Base-by-base conservation (phyloP, 306 rosid genomes). In the Coriaria nepalensis region DNA sequence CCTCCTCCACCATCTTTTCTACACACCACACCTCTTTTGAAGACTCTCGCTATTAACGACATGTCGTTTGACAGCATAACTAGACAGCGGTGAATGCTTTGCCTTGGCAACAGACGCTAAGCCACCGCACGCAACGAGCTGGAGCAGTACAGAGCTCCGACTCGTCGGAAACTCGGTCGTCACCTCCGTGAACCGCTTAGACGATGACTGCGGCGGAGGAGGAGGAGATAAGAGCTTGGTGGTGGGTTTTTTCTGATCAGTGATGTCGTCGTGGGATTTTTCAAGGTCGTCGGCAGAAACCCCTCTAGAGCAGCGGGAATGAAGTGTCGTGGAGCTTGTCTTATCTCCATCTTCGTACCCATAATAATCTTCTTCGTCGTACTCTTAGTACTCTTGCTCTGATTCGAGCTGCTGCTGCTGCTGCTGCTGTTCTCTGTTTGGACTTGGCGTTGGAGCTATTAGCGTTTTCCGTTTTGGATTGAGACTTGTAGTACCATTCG, bases 251-350 rank as follows among this genome's bases (percentile, higher is more conserved):
- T 41, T 48, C 53, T 5, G 36, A 14, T 35, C 12, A 32, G 50
- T 11, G 38, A 39, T 13, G 9, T 67, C 39, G 53, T 53, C 65
- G 8, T 57, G 57, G 29, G 29, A 20, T 5, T 60, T 76, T 60
- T 67, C 79, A 2, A 70, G 59, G 47, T 80, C 96, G 5, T 74
- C 81, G 0, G 87, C 78, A 13, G 92, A 83, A 2, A 87, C 79
- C 8, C 93, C 94, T 72, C 93, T 70, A 2, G 96, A 79, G 65
- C 92, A 82, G 47, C 86, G 84, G 41, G 87, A 86, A 13, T 78
- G 82, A 0, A 85, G 79, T 6, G 95, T 81, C 37, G 84, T 73
- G 43, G 93, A 80, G 53, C 96, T 69, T 9, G 53, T 64, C 41
- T 78, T 85, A 43, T 77, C 88, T 35, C 70, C 94, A 5, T 83